phyloP scores from a whole-genome alignment of 768 basidiomycete genomes.

The Porphyrellus cyaneotinctus region DNA sequence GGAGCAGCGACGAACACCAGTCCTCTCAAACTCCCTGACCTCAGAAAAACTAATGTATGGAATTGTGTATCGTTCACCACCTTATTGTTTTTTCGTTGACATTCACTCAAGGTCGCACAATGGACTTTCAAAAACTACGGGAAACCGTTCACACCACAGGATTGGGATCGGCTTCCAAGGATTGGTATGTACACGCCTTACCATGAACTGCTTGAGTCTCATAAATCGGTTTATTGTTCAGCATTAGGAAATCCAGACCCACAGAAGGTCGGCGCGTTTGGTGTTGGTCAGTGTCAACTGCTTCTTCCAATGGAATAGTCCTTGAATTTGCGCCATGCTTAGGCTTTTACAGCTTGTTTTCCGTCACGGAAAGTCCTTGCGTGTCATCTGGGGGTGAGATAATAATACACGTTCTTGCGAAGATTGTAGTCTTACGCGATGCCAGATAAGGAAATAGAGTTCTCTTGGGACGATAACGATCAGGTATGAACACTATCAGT shows the following conservation, averaged over 20 bases:
- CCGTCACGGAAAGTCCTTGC: constrained; percentile 73
- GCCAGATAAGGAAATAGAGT: neutral
- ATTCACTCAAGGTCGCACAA: neutral
- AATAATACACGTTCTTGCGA: neutral
- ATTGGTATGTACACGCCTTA: neutral
- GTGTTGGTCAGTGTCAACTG: constrained; percentile 1
- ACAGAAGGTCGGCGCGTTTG: neutral
- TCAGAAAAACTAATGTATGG: neutral
- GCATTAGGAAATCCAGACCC: neutral
- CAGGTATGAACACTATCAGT: neutral
- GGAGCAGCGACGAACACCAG: neutral
- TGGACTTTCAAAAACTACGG: constrained; percentile 6
- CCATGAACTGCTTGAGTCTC: neutral
- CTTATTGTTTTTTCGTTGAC: neutral
- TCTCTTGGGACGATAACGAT: neutral
- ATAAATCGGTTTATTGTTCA: neutral
- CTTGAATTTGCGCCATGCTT: neutral
- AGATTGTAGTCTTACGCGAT: neutral
- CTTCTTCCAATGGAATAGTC: neutral
- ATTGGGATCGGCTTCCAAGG: neutral
- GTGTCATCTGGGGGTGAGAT: constrained; percentile 65
- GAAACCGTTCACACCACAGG: neutral
- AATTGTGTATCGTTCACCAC: neutral
- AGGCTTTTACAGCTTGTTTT: constrained; percentile 76
- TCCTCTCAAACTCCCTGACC: neutral